Evolutionary conservation across 257 asterid species (phyloP), one percentile per base, ranked within the genome.

Genomic region (Gentiana straminea): DNA sequence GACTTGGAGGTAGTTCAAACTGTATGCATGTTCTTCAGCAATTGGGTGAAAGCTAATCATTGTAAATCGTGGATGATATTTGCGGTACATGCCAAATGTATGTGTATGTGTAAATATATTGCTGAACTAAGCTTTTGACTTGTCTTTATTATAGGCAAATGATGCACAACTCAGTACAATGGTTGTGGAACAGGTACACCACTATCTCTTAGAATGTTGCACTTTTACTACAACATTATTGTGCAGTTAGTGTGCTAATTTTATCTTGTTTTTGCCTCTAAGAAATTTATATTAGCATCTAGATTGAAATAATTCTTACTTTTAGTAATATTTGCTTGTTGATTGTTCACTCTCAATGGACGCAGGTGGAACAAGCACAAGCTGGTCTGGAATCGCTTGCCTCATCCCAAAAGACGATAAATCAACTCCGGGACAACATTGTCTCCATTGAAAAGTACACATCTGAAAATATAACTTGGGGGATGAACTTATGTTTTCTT

Each of bases 141-240:
- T 75, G 35, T 78, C 63, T 44, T 65, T 65, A 57, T 48, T 55
- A 48, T 85, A 92, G 98, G 98, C 94, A 64, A 88, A 92, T 81
- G 98, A 92, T 73, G 97, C 97, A 52, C 97, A 92, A 52, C 98
- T 92, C 65, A 88, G 98, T 81, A 92, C 97, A 24, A 88, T 92
- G 98, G 97, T 92, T 33, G 86, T 88, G 5, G 97, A 92, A 73
- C 98, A 92, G 97, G 98, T 91, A 69, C 4, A 36, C 41, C 13
- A 44, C 44, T 57, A 12, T 57, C 61, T 51, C 33, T 3, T 24
- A 24, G 32, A 51, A 51, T 36, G 12, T 35, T 54, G 51, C 13
- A 55, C 4, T 49, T 61, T 52, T 53, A 2, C 33, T 44, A 6
- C 15, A 47, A 49, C 49, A 11, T 9, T 13, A 3, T 8, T 13